phyloP scores from a whole-genome alignment of 305 asterid genomes.

The Fraxinus paxiana region DNA sequence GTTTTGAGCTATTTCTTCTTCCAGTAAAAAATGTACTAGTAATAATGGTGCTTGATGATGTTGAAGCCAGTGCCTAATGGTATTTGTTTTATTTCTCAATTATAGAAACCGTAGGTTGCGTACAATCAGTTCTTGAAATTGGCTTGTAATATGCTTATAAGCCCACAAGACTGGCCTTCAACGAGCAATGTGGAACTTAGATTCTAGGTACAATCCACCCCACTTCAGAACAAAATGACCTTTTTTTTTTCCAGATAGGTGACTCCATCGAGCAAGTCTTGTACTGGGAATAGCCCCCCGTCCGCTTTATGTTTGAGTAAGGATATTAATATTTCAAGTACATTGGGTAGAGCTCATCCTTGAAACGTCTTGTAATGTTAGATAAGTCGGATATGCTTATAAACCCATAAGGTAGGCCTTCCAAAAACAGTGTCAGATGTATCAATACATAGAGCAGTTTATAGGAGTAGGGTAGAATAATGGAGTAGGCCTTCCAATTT shows the following conservation, averaged over 20 bases:
- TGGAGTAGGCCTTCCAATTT: too few relatives aligned
- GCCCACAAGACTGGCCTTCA: not conserved
- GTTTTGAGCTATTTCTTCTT: slow-evolving; percentile 10
- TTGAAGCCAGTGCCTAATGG: not conserved
- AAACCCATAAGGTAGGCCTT: not conserved
- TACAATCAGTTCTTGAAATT: not conserved
- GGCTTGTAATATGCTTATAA: not conserved
- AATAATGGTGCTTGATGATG: not conserved
- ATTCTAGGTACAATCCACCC: not conserved
- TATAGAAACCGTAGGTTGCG: not conserved
- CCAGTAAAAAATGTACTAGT: not conserved
- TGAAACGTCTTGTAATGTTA: not conserved
- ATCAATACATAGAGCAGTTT: not conserved
- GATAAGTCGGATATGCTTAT: not conserved
- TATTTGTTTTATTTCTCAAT: not conserved
- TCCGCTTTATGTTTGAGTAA: not conserved
- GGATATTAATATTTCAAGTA: not conserved
- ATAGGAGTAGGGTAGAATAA: not conserved
- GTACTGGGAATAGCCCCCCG: not conserved
- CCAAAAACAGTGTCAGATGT: not conserved
- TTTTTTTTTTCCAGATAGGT: not conserved
- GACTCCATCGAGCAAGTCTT: not conserved
- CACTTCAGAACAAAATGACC: not conserved
- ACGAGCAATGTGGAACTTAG: not conserved
- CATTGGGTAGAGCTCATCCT: not conserved